Percentiles rank a stretch among this genome's conserved stretches.
Evolutionary conservation across 345 rosid species (phyloP).

Genomic region (Brassica nigra): DNA sequence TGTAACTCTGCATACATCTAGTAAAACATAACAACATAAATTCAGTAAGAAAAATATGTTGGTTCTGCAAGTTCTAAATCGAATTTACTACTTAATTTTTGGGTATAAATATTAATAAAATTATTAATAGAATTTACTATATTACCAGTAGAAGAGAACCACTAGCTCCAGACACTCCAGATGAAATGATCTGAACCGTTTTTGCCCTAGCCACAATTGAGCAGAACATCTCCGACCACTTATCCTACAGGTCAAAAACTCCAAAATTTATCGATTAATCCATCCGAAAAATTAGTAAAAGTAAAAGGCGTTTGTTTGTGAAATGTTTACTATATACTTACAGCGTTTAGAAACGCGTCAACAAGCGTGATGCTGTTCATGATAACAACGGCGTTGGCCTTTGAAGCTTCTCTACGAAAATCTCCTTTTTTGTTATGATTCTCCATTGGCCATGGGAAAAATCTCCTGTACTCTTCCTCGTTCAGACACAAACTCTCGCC

Average conservation of each 20-base stretch:
- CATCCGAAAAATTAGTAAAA: neutral
- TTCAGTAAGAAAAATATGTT: neutral
- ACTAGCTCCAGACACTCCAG: constrained; percentile 66
- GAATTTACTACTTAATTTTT: neutral
- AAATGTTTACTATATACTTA: constrained; percentile 33
- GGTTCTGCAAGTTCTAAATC: neutral
- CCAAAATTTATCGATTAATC: neutral
- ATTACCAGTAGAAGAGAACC: constrained; percentile 87
- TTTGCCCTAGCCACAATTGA: constrained; percentile 86
- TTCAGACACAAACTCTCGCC: constrained; percentile 52
- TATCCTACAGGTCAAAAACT: constrained; percentile 49
- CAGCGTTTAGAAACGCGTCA: constrained; percentile 84
- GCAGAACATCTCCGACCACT: constrained; percentile 91
- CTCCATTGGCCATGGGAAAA: constrained; percentile 71
- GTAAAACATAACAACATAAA: constrained; percentile 7
- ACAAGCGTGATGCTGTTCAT: constrained; percentile 89
- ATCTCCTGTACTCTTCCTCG: constrained; percentile 59
- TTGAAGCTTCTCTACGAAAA: constrained; percentile 72
- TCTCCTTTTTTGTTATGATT: constrained; percentile 42
- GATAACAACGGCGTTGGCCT: constrained; percentile 71
- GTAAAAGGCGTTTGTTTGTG: neutral
- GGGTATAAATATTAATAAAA: too few relatives aligned
- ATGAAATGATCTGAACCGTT: constrained; percentile 66
- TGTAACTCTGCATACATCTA: constrained; percentile 94
- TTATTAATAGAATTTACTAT: neutral